These are phyloP conservation scores for Mycena haematopus DNA, from an alignment of 768 basidiomycete species.

Conservation along the genomic window DNA sequence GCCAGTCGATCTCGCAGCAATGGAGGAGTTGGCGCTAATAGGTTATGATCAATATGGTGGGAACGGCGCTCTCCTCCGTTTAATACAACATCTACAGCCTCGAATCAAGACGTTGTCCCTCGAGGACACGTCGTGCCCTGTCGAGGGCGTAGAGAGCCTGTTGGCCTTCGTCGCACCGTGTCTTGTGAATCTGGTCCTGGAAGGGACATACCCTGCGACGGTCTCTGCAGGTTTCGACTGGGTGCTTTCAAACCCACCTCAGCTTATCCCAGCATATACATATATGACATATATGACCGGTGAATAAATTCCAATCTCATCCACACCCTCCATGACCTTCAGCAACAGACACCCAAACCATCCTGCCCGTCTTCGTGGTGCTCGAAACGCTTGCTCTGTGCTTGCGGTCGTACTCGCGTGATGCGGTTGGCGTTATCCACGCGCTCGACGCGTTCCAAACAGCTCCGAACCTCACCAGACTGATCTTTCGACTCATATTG, in stretches of 20 bases:
- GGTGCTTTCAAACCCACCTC: too few relatives aligned
- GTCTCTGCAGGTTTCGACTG: too few relatives aligned
- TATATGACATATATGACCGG: too few relatives aligned
- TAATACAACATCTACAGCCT: background rate
- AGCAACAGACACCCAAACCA: too few relatives aligned
- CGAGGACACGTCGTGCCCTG: background rate
- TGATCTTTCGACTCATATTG: conserved; percentile 5
- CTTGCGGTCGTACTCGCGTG: background rate
- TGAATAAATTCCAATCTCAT: too few relatives aligned
- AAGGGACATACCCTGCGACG: background rate
- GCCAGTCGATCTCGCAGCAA: background rate
- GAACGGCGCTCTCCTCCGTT: background rate
- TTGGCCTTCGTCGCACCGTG: background rate
- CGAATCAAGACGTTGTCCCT: background rate
- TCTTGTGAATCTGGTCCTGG: background rate
- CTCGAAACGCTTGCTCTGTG: conserved; percentile 7
- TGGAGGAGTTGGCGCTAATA: background rate
- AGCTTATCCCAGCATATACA: too few relatives aligned
- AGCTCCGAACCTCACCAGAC: conserved; percentile 6
- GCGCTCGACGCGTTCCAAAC: background rate
- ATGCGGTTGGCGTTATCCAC: background rate
- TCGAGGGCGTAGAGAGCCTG: background rate
- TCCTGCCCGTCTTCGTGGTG: background rate
- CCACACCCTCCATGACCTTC: too few relatives aligned
- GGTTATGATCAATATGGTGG: background rate